Percentiles rank a stretch among this genome's conserved stretches.
Conservation (phyloP, 1,139 yeast species). For the Sugiyamaella sp. region DNA sequence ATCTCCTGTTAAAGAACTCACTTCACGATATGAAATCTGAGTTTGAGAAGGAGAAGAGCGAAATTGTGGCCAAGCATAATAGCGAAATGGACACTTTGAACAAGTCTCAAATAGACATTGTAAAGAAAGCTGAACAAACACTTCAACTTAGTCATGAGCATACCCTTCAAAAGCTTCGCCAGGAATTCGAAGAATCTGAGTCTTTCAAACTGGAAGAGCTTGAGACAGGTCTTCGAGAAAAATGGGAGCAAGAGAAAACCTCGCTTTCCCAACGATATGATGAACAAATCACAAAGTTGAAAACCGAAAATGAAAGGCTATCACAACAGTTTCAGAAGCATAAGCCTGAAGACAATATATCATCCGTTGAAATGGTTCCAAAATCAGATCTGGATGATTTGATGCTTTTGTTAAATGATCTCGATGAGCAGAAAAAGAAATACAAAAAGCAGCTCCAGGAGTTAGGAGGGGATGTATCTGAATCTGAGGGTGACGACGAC, state of each 20-base stretch:
- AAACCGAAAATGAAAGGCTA: constrained; percentile 28
- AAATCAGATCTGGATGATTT: constrained; percentile 73
- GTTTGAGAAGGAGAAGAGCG: constrained; percentile 16
- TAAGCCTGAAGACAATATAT: constrained; percentile 17
- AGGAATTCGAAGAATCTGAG: not conserved
- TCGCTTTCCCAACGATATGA: constrained; percentile 15
- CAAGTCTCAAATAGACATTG: constrained; percentile 3
- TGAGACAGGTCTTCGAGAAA: constrained; percentile 3
- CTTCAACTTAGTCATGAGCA: constrained; percentile 23
- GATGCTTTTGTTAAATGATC: constrained; percentile 70
- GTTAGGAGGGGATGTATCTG: constrained; percentile 49
- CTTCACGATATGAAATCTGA: constrained; percentile 18
- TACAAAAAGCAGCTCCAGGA: constrained; percentile 58
- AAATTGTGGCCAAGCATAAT: constrained; percentile 22
- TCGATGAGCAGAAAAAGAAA: constrained; percentile 66
- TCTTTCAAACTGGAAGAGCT: not conserved
- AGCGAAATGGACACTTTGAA: constrained; percentile 22
- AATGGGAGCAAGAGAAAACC: constrained; percentile 15
- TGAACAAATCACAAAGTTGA: constrained; percentile 28
- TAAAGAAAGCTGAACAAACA: constrained; percentile 25
- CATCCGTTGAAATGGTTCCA: constrained; percentile 47
- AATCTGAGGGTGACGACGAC: constrained; percentile 56
- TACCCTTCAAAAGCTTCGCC: not conserved
- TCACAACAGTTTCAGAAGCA: constrained; percentile 16
- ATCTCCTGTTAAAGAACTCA: not conserved